These are phyloP conservation scores for Colletotrichum musae DNA, from an alignment of 2,329 filamentous ascomycete genomes.

Conservation along the genomic window DNA sequence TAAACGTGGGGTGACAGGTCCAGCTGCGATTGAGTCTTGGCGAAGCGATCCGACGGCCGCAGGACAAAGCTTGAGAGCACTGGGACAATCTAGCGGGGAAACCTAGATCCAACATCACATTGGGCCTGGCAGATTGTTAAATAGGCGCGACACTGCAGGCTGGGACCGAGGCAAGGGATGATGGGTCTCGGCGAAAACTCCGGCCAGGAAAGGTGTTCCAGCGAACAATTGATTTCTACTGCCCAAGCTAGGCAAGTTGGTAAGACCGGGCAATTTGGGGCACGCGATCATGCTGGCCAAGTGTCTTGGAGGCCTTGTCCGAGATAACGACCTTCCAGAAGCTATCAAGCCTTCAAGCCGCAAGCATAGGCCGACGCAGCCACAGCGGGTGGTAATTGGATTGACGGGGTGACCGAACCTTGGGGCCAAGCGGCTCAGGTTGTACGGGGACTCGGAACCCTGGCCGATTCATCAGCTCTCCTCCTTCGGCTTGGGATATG, in stretches of 20 bases:
- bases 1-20: too few species aligned
- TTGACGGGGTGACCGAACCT: neutral
- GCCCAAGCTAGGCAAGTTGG: neutral
- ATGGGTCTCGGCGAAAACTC: too few species aligned
- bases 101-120: neutral
- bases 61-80: neutral
- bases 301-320: conserved; percentile 7
- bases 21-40: neutral
- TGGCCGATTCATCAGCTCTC: neutral
- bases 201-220: too few species aligned
- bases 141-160: neutral
- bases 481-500: too few species aligned
- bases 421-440: neutral
- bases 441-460: neutral
- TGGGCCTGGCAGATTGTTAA: neutral
- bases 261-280: neutral
- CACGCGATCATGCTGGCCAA: conserved; percentile 29
- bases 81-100: neutral
- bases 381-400: neutral
- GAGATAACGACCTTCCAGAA: conserved; percentile 24
- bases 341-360: neutral
- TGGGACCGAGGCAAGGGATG: too few species aligned
- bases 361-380: too few species aligned
- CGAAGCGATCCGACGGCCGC: neutral
- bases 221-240: too few species aligned